Base-by-base conservation (phyloP, 108 stramenopile species). In the Cyclotella atomus region DNA sequence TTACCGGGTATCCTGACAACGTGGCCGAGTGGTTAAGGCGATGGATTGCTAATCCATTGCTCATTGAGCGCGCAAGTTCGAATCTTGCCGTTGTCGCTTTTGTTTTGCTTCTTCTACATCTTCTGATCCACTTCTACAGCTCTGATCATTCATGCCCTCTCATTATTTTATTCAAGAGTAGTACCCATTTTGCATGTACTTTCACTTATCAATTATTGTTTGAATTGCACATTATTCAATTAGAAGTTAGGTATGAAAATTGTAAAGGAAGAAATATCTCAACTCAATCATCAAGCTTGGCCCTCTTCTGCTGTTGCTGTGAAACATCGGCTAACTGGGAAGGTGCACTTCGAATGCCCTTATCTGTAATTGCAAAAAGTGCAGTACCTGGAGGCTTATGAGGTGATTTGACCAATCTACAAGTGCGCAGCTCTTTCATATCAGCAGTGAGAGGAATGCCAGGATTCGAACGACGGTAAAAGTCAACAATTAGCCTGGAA, bases 21-120 rank as follows among this genome's bases (percentile, higher is more conserved):
- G 84, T 93, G 89, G 92, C 91, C 91, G 91, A 92, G 91, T 92
- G 91, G 91, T 92, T 89, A 92, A 92, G 91, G 91, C 87, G 91
- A 88, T 90, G 88, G 89, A 89, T 88, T 92, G 91, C 91, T 92
- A 92, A 91, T 89, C 89, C 88, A 89, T 88, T 92, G 86, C 74
- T 80, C 91, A 84, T 87, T 88, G 91, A 80, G 76, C 84, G 87
- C 89, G 91, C 57, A 75, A 79, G 89, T 90, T 86, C 85, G 81
- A 85, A 85, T 85, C 87, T 74, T 74, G 66, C 82, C 72, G 66
- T 29, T 77, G 82, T 83, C 82, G 82, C 3, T 49, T 15, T 49
- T 15, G n/a, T n/a, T n/a, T n/a, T n/a, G n/a, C n/a, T n/a, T n/a
- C n/a, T n/a, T n/a, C n/a, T n/a, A n/a, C n/a, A n/a, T n/a, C n/a